These are phyloP conservation scores for Populus simonii DNA, from an alignment of 345 rosid genomes.

Conservation along the genomic window DNA sequence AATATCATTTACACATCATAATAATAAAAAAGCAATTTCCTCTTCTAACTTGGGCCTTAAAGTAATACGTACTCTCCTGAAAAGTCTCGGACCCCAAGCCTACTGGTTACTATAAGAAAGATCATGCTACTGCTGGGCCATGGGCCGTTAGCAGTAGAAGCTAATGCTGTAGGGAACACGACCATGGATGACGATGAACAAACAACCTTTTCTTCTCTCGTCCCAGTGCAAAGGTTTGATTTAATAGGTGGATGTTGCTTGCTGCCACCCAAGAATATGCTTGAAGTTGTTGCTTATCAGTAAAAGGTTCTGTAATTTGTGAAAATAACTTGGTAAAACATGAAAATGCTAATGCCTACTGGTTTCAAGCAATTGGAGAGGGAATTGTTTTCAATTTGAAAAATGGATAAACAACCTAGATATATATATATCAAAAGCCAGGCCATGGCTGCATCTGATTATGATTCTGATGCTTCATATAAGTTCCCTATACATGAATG, in stretches of 20 bases:
- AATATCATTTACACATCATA: too few species aligned
- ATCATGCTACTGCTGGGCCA: not conserved
- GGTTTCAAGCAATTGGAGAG: not conserved
- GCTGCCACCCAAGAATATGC: not conserved
- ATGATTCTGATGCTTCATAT: constrained; percentile 7
- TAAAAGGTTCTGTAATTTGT: not conserved
- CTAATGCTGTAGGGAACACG: not conserved
- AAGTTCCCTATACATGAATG: constrained; percentile 22
- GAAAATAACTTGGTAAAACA: too few species aligned
- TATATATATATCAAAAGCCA: constrained; percentile 1
- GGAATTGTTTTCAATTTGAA: not conserved
- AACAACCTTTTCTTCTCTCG: not conserved
- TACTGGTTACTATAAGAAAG: not conserved
- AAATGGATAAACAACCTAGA: not conserved
- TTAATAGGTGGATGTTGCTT: too few species aligned
- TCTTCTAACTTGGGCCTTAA: not conserved
- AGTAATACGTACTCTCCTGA: not conserved
- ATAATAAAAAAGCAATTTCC: too few species aligned
- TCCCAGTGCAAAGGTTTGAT: too few species aligned
- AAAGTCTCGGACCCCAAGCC: not conserved
- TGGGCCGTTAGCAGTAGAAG: not conserved
- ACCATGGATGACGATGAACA: not conserved
- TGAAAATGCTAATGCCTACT: not conserved
- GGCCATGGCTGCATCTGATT: constrained; percentile 4
- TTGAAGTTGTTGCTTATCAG: not conserved